These are phyloP conservation scores for Exophiala xenobiotica DNA, from an alignment of 2,329 filamentous ascomycete species.

Conservation along the genomic window DNA sequence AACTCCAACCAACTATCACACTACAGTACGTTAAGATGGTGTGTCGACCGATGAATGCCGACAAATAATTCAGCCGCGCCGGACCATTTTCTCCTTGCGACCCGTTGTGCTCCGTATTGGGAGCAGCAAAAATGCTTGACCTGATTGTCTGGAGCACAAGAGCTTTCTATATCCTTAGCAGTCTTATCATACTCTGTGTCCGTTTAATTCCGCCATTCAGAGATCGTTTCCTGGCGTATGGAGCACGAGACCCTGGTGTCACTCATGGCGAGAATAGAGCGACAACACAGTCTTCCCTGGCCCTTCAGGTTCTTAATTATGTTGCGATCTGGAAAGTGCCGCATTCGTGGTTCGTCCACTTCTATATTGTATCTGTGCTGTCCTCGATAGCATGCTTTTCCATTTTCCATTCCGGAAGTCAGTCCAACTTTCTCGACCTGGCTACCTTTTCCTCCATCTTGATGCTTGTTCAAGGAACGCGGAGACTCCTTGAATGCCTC, in stretches of 20 bases:
- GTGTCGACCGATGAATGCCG: no score
- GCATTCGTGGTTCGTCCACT: constrained; percentile 85
- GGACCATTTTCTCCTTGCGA: no score
- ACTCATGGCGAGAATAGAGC: background rate
- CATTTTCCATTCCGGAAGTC: constrained; percentile 47
- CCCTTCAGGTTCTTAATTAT: constrained; percentile 45
- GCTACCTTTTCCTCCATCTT: constrained; percentile 62
- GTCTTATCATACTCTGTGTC: constrained; percentile 49
- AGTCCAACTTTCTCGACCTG: constrained; percentile 43
- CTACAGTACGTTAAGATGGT: no score
- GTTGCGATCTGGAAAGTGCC: constrained; percentile 65
- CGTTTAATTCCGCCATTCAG: constrained; percentile 52
- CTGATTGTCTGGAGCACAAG: constrained; percentile 16
- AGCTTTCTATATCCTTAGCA: constrained; percentile 28
- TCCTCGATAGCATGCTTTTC: constrained; percentile 71
- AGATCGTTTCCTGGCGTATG: constrained; percentile 60
- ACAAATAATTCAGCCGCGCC: no score
- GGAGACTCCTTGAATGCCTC: constrained; percentile 75
- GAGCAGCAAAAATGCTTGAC: background rate
- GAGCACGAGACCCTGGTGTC: constrained; percentile 44
- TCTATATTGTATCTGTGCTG: constrained; percentile 71
- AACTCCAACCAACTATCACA: no score
- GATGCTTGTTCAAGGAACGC: constrained; percentile 71
- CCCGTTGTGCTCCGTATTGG: no score
- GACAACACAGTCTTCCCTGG: background rate